phyloP scores from a whole-genome alignment of 2,329 filamentous ascomycete genomes.

The Clarireedia homoeocarpa region DNA sequence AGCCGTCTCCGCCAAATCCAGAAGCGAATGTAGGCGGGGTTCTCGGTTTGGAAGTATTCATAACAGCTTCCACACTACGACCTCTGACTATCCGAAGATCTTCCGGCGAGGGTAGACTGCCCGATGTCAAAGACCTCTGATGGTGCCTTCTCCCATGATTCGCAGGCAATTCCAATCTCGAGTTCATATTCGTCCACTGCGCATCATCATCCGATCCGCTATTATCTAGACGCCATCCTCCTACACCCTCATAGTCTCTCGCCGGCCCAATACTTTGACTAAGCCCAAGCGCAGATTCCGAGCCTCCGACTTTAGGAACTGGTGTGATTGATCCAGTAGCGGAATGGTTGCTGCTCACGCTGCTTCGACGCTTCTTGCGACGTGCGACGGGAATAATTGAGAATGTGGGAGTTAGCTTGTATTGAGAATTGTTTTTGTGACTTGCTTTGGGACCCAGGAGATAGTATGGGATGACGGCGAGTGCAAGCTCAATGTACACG shows the following conservation, averaged over 20 bases:
- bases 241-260: constrained; percentile 52
- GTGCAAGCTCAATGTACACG: constrained; percentile 55
- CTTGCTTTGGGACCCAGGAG: constrained; percentile 30
- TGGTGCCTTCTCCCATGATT: constrained; percentile 37
- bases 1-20: constrained; percentile 11
- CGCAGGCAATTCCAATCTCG: constrained; percentile 40
- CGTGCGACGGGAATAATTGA: constrained; percentile 7
- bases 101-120: constrained; percentile 14
- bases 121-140: constrained; percentile 33
- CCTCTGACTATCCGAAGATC: constrained; percentile 17
- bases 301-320: constrained; percentile 14
- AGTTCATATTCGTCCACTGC: constrained; percentile 45
- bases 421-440: neutral
- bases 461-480: constrained; percentile 49
- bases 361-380: constrained; percentile 20
- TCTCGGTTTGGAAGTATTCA: constrained; percentile 41
- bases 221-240: constrained; percentile 45
- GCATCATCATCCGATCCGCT: constrained; percentile 30
- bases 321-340: constrained; percentile 24
- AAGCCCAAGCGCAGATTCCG: constrained; percentile 31
- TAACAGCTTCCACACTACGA: constrained; percentile 28
- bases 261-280: constrained; percentile 42
- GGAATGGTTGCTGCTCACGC: constrained; percentile 26
- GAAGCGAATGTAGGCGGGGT: constrained; percentile 34
- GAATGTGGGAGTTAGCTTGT: neutral